Percentiles rank a stretch among this genome's conserved stretches.
Evolutionary conservation across 164 flowering plant genomes (phyloP).

Genomic region (Vitis vinifera): ASM3070453v1 NC_081815.1:2383001-2383500

Average conservation of each 20-base stretch:
- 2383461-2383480: not conserved
- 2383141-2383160: too few relatives aligned
- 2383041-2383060: slow-evolving; percentile 99
- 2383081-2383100: not conserved
- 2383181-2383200: not conserved
- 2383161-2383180: too few relatives aligned
- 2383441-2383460: not conserved
- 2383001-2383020: slow-evolving; percentile 92
- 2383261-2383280: not conserved
- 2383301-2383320: not conserved
- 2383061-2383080: slow-evolving; percentile 74
- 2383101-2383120: not conserved
- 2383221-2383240: not conserved
- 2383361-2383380: not conserved
- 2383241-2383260: too few relatives aligned
- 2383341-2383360: not conserved
- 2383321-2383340: not conserved
- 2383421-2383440: not conserved
- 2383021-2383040: slow-evolving; percentile 88
- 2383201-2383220: not conserved
- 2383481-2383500: not conserved
- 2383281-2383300: not conserved
- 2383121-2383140: too few relatives aligned
- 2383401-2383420: not conserved
- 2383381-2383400: not conserved